Evolutionary conservation across 73 alveolate species (phyloP).

Genomic region (Paramecium pentaurelia): DNA sequence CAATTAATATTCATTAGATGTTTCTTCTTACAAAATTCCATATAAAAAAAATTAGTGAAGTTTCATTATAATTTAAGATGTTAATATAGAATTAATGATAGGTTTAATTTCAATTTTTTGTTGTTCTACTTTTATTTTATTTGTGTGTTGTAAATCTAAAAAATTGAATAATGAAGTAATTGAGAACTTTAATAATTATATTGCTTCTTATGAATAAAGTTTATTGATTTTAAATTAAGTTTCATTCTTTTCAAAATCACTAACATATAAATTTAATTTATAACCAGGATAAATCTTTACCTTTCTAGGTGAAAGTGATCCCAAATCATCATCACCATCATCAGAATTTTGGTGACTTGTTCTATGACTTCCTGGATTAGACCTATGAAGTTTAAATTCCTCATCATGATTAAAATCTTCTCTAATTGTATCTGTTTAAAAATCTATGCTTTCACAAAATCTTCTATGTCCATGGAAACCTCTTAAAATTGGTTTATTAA

Average conservation of each 20-base stretch:
- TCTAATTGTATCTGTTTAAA: not conserved
- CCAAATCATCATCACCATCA: not conserved
- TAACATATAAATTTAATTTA: not conserved
- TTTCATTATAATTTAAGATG: not conserved
- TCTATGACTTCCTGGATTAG: not conserved
- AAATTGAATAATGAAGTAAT: not conserved
- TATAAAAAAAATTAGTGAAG: not conserved
- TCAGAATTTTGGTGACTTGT: not conserved
- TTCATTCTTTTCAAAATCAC: not conserved
- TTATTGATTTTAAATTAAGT: not conserved
- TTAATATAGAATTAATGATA: not conserved
- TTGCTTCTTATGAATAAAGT: not conserved
- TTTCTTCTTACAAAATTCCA: not conserved
- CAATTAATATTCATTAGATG: not conserved
- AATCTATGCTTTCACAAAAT: not conserved
- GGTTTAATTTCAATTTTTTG: not conserved
- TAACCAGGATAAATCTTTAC: not conserved
- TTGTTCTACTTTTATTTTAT: not conserved
- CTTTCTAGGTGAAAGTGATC: not conserved
- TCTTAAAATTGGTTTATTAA: not conserved
- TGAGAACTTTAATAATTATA: not conserved
- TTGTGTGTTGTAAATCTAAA: not conserved
- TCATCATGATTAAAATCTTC: not conserved
- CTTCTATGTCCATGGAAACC: not conserved
- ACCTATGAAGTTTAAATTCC: not conserved